Conservation (phyloP, 768 basidiomycete genomes). For the Hypsizygus marmoreus region DNA sequence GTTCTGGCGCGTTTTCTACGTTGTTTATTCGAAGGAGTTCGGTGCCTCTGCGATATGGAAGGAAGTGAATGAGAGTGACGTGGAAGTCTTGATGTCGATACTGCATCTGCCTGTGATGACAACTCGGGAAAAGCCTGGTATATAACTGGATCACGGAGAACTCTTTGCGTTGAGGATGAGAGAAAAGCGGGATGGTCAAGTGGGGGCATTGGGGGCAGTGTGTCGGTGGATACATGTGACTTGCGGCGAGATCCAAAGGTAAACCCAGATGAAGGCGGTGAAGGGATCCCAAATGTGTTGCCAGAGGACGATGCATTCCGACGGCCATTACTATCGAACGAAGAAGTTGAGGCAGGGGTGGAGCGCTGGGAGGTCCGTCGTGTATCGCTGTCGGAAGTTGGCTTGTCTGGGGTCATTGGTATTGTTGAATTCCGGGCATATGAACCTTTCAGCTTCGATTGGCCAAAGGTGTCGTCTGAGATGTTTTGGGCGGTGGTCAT, state of each 20-base stretch:
- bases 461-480: constrained; percentile 21
- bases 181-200: constrained; percentile 47
- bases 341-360: constrained; percentile 16
- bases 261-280: constrained; percentile 28
- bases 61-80: constrained; percentile 26
- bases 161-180: constrained; percentile 6
- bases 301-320: constrained; percentile 27
- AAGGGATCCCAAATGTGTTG: constrained; percentile 34
- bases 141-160: constrained; percentile 1
- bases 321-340: constrained; percentile 13
- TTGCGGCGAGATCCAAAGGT: constrained; percentile 26
- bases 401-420: constrained; percentile 1
- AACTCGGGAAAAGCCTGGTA: constrained; percentile 1
- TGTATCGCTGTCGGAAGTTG: not conserved
- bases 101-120: not conserved
- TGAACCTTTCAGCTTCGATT: not conserved
- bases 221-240: constrained; percentile 30
- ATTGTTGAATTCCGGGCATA: not conserved
- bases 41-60: constrained; percentile 17
- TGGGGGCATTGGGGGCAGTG: constrained; percentile 57
- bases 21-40: not conserved
- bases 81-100: constrained; percentile 6
- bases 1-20: constrained; percentile 17
- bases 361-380: constrained; percentile 8
- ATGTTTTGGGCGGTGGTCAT: constrained; percentile 9